Base-by-base conservation (phyloP, 2,329 filamentous ascomycete species). In the Paraphoma chrysanthemicola region DNA sequence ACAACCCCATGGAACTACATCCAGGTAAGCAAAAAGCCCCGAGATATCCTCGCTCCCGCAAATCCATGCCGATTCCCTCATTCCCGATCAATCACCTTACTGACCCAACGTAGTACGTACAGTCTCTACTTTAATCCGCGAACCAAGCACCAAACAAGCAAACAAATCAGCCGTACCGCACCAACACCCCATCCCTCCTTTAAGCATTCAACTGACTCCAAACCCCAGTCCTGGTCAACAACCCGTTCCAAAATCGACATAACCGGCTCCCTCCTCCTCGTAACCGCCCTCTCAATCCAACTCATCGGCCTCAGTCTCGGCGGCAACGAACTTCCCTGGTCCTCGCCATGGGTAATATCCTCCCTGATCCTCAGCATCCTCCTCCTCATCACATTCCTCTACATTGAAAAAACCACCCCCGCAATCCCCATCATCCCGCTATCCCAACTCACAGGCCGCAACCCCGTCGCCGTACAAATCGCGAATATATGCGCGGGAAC, bases 401-500 rank as follows among this genome's bases (percentile, higher is more conserved):
- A n/a, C 11, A 73, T 80, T 5, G 79, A 81, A 60, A 71, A 76
- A 3, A 77, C 63, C 11, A 81, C 79, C 0, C 74, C 69, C 4
- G 77, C 79, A 9, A 74, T 79, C 10, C 79, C 79, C 5, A 66
- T 81, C n/a, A 80, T 82, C 42, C 80, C 80, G 0, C 60, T 78
- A 33, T 72, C 76, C 23, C 83, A 89, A 80, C 73, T 89, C 4
- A 79, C 75, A n/a, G 86, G 86, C 0, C 72, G 79, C 10, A 76
- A 86, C 30, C 84, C 85, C 0, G 73, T 87, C 1, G 78, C 83
- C 2, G 85, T 83, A 2, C 85, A 87, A 59, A 75, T 84, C 18
- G 80, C 85, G 46, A 89, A 89, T 58, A 76, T 88, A 11, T 87
- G 84, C 54, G 83, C 84, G 1, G 86, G 87, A 0, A 81, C 88